Evolutionary conservation across 768 basidiomycete genomes (phyloP), one percentile per base, ranked within the genome.

Genomic region (Favolaschia claudopus): DNA sequence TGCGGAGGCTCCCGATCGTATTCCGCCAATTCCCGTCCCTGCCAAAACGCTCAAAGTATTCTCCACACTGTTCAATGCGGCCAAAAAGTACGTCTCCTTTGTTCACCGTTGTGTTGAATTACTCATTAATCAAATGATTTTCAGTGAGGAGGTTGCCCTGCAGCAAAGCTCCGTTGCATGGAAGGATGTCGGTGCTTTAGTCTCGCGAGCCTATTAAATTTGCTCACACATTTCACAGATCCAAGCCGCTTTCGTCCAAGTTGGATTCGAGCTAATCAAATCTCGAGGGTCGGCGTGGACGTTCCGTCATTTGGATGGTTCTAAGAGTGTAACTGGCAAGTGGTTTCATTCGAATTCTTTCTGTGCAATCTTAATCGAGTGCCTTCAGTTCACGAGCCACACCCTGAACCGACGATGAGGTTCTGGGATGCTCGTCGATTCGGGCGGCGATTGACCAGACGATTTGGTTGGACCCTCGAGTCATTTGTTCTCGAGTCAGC

Each of bases 221-320:
- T 7, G 9, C 2, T 14, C 19, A 31, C 10, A n/a, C n/a, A n/a
- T n/a, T n/a, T n/a, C n/a, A n/a, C n/a, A 56, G 55, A 57, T 57
- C 33, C 55, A n/a, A 25, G 15, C 39, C 2, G 33, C 57, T 1
- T 58, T 58, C 13, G 31, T 29, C 9, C 32, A 49, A 19, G 22
- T 58, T 27, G 43, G 37, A 0, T 58, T 58, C 17, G n/a, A 12
- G 28, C 42, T 51, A 17, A 15, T 24, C 31, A 51, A 58, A 32
- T 33, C 28, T 1, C 49, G 43, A 15, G 57, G 57, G 3, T 58
- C 57, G 8, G 57, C 57, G 15, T 58, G 57, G 57, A 58, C 48
- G 2, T 51, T 58, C 36, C 34, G 22, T 8, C 57, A 58, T 25
- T 24, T 43, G 17, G 57, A 58, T 12, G 42, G 49, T 5, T 43